These are phyloP conservation scores for Camelina sativa DNA, from an alignment of 345 rosid genomes.

Conservation along the genomic window DNA sequence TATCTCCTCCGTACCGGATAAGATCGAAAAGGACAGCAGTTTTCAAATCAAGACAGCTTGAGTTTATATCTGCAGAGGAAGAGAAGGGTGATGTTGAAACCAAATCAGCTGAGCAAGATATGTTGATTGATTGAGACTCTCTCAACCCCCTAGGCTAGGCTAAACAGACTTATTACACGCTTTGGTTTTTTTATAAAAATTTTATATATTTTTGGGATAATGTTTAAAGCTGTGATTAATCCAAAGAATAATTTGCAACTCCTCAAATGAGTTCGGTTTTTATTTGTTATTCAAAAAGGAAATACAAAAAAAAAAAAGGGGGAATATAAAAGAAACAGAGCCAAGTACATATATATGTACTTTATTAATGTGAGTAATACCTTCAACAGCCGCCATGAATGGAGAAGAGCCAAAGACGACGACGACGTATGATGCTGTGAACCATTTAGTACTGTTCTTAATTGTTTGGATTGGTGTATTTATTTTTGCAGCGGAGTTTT, in stretches of 20 bases:
- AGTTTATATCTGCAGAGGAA: constrained; percentile 62
- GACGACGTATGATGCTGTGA: too few relatives aligned
- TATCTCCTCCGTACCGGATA: constrained; percentile 90
- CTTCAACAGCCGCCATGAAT: too few relatives aligned
- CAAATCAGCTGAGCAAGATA: constrained; percentile 46
- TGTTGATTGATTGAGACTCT: constrained; percentile 26
- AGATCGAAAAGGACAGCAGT: constrained; percentile 77
- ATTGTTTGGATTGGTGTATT: constrained; percentile 5
- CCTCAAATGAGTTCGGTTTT: not conserved
- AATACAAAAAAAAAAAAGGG: too few relatives aligned
- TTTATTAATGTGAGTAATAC: too few relatives aligned
- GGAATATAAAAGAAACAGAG: too few relatives aligned
- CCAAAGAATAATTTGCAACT: constrained; percentile 23
- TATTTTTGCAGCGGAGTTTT: constrained; percentile 70
- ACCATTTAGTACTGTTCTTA: constrained; percentile 5
- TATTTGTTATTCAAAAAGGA: too few relatives aligned
- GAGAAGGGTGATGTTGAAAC: constrained; percentile 48
- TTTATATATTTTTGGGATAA: constrained; percentile 2
- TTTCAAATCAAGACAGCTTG: constrained; percentile 91
- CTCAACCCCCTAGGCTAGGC: constrained; percentile 1
- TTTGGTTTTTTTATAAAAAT: not conserved
- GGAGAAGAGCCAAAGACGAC: too few relatives aligned
- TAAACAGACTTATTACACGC: constrained; percentile 25
- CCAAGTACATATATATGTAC: too few relatives aligned
- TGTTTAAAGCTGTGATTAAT: constrained; percentile 18